A percentile compares a stretch with the other conserved stretches of the same genome.
Evolutionary conservation across 305 asterid species (phyloP).

Genomic region (Solanum hybrid): DNA sequence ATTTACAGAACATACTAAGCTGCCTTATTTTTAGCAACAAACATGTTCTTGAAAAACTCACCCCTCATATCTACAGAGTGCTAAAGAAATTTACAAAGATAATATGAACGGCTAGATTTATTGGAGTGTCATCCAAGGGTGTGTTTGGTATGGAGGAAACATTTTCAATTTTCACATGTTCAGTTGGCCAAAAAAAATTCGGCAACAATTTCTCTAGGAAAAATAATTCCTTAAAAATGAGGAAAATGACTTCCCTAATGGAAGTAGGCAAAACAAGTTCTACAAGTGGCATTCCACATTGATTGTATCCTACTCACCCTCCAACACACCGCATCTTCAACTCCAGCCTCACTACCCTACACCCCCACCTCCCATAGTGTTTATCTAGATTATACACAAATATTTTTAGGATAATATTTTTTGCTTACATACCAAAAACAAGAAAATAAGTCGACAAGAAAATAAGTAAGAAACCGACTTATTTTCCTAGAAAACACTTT

Average conservation of each 20-base stretch:
- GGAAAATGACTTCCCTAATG: neutral
- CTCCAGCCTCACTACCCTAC: neutral
- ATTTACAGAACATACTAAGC: neutral
- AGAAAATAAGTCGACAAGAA: neutral
- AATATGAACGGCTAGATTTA: neutral
- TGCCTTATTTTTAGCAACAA: neutral
- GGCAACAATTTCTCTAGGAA: neutral
- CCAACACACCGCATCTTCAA: neutral
- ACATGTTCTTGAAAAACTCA: neutral
- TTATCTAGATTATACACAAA: neutral
- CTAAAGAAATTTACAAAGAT: neutral
- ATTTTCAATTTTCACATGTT: neutral
- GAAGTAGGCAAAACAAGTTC: neutral
- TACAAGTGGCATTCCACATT: neutral
- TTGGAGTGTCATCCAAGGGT: neutral
- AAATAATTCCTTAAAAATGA: neutral
- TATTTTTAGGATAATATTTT: neutral
- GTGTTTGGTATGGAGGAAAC: neutral
- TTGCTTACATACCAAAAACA: neutral
- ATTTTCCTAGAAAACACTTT: neutral
- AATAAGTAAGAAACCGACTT: neutral
- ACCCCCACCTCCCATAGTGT: neutral
- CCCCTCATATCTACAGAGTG: neutral
- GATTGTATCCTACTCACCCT: neutral
- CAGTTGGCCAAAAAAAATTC: neutral